These are phyloP conservation scores for Castanospermum australe DNA, from an alignment of 306 rosid species.

Conservation along the genomic window DNA sequence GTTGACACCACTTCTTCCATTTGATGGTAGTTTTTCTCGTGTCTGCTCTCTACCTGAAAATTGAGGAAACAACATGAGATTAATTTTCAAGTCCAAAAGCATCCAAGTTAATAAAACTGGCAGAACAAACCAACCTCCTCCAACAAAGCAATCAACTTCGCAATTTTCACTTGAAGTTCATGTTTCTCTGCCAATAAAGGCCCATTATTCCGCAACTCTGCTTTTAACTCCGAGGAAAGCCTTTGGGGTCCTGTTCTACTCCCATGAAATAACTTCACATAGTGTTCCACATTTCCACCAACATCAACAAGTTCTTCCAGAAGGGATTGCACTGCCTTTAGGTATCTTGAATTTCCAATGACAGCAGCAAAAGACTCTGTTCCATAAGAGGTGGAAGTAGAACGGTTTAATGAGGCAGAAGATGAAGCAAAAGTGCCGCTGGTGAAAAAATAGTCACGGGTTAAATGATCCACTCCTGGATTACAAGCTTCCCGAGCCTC, in stretches of 20 bases:
- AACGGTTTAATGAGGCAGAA: conserved; percentile 48
- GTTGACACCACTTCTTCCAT: conserved; percentile 67
- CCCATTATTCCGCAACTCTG: conserved; percentile 56
- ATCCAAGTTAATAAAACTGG: conserved; percentile 10
- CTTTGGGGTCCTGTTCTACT: conserved; percentile 43
- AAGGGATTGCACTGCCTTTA: conserved; percentile 67
- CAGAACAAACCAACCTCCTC: conserved; percentile 54
- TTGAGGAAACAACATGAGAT: background rate
- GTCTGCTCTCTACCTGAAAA: conserved; percentile 71
- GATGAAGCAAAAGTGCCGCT: conserved; percentile 43
- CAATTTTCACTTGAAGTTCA: conserved; percentile 58
- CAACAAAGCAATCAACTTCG: conserved; percentile 59
- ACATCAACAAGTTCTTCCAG: conserved; percentile 66
- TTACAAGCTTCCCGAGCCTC: conserved; percentile 45
- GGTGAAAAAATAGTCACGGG: conserved; percentile 48
- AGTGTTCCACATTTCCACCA: conserved; percentile 53
- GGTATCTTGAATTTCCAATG: conserved; percentile 59
- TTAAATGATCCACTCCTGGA: conserved; percentile 40
- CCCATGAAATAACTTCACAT: conserved; percentile 49
- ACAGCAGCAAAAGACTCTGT: conserved; percentile 46
- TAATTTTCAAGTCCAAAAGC: background rate
- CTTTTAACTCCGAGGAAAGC: conserved; percentile 60
- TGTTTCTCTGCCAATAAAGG: conserved; percentile 55
- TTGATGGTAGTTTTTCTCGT: conserved; percentile 74
- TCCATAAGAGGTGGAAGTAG: conserved; percentile 50